Evolutionary conservation across 495 filamentous ascomycete species (phyloP), one percentile per base, ranked within the genome.

Genomic region (Aspergillus sclerotioniger): DNA sequence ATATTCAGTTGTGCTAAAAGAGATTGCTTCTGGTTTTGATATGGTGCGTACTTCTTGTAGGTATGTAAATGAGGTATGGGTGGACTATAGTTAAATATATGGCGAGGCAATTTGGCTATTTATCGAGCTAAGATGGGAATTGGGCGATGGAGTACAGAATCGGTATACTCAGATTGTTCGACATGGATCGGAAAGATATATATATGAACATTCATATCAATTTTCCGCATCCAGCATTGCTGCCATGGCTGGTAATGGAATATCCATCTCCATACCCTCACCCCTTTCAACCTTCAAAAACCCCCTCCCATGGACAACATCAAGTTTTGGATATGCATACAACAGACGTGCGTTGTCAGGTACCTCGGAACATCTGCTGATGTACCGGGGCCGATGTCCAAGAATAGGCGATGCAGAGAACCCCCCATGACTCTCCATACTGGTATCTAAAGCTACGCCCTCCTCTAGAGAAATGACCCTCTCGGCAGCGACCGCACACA

Each of bases 401-500:
- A 21, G 19, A 35, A 35, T 19, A 37, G 39, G 6, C 3, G 37
- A 21, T 33, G 41, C 16, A 53, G 39, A 29, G 7, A 12, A 10
- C 35, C 20, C 13, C 1, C 31, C n/a, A n/a, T n/a, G n/a, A n/a
- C n/a, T n/a, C n/a, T n/a, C 37, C 39, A 31, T 31, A 13, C 9
- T 15, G 0, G 3, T 37, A 31, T 35, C 46, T 16, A 35, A 12
- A 10, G 53, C 53, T 0, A 51, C 17, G 3, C 35, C 15, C 44
- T 89, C 86, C 60, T 89, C 85, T 20, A 84, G 71, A 9, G 71
- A 70, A 56, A 83, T 76, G 57, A 86, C 69, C 70, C 80, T 80
- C 57, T 78, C 75, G 9, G 76, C 80, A 57, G 85, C 78, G 2
- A 72, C 71, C 7, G 82, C 82, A 19, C 77, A 76, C 35, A 84